These are phyloP conservation scores for Auricularia cornea DNA, from an alignment of 768 basidiomycete species.

Conservation along the genomic window DNA sequence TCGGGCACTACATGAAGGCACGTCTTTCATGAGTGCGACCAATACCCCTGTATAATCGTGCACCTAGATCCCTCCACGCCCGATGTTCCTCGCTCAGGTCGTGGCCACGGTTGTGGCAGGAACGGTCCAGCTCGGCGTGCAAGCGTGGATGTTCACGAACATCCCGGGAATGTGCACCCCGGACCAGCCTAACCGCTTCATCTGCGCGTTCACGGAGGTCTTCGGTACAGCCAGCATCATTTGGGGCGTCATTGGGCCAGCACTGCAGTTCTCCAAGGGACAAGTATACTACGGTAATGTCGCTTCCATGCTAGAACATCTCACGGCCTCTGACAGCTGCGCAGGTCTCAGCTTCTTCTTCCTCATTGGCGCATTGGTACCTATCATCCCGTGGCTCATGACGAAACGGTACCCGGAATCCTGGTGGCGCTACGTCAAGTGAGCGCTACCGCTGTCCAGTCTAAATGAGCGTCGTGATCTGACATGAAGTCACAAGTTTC, in stretches of 20 bases:
- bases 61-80: slow-evolving; percentile 48
- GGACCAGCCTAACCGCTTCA: slow-evolving; percentile 39
- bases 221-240: slow-evolving; percentile 45
- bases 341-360: slow-evolving; percentile 58
- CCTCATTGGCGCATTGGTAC: slow-evolving; percentile 61
- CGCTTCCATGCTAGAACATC: background rate
- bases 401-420: slow-evolving; percentile 54
- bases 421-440: slow-evolving; percentile 57
- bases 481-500: slow-evolving; percentile 27
- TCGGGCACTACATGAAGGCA: slow-evolving; percentile 34
- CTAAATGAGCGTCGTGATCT: background rate
- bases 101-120: slow-evolving; percentile 27
- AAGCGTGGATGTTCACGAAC: slow-evolving; percentile 47
- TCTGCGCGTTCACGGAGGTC: slow-evolving; percentile 21
- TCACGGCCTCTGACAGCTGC: background rate
- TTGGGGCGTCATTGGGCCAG: slow-evolving; percentile 78
- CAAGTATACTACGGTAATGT: slow-evolving; percentile 42
- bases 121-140: slow-evolving; percentile 31
- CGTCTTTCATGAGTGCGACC: no score
- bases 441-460: slow-evolving; percentile 15
- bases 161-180: slow-evolving; percentile 51
- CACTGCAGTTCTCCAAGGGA: slow-evolving; percentile 57
- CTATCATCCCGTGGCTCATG: slow-evolving; percentile 45
- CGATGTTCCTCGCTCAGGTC: slow-evolving; percentile 63
- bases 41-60: no score